Evolutionary conservation across 2,329 filamentous ascomycete species (phyloP), one percentile per base, ranked within the genome.

Genomic region (Nemania bipapillata): DNA sequence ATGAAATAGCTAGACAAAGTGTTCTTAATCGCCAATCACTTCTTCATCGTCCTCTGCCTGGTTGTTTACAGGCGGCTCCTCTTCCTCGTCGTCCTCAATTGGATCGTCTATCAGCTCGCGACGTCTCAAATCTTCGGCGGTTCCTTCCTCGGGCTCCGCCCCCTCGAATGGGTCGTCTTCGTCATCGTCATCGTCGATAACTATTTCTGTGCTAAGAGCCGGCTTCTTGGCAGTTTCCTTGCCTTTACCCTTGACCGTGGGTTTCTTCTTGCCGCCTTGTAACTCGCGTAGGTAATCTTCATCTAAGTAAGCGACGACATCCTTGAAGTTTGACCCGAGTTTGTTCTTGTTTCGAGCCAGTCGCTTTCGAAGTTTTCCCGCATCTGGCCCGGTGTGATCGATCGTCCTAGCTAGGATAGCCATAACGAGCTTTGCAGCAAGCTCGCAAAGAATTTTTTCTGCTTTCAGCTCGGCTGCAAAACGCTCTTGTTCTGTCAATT

Each of bases 281-380:
- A 80, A 71, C 59, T 84, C 83, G 73, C 85, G 84, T 50, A 87
- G 79, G 75, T 90, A 89, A 56, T 86, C 84, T 65, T 91, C 88
- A 75, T 97, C 94, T 3, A 98, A 83, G 78, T 91, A 96, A 8
- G 89, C 87, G 4, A 97, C 83, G 6, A 97, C 89, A 74, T 96
- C 93, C 76, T 91, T 92, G 84, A 92, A 96, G 78, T 96, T 97
- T 53, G 87, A 84, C 2, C 96, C 96, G 2, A 99, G 86, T 76
- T 89, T 90, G n/a, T 83, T 84, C 77, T 91, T 91, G 80, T 99
- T 97, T 72, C 92, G 86, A 74, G 91, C 85, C 24, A 99, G 83
- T 22, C 94, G 87, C 74, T 89, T 87, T 70, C 88, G 87, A 40
- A 97, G 85, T 76, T 87, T 88, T 32, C 88, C 89, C 8, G 86